These are phyloP conservation scores for Fusarium domesticum DNA, from an alignment of 2,329 filamentous ascomycete species.

Conservation along the genomic window DNA sequence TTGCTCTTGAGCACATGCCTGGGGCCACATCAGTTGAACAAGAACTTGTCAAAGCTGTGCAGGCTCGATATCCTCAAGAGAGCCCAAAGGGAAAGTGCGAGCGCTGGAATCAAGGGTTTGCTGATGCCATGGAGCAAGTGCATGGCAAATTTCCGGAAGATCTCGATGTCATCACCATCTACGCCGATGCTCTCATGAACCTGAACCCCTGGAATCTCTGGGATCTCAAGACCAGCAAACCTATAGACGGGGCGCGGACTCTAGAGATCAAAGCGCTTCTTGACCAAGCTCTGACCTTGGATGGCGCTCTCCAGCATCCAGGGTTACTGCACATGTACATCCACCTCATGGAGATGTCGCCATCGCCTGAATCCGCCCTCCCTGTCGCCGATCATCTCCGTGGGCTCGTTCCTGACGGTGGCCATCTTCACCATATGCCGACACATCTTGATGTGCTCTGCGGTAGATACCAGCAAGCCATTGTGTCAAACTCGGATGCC, in stretches of 20 bases:
- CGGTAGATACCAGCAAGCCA: slow-evolving; percentile 66
- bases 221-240: slow-evolving; percentile 36
- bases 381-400: slow-evolving; percentile 60
- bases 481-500: slow-evolving; percentile 64
- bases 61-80: slow-evolving; percentile 54
- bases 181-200: slow-evolving; percentile 47
- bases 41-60: slow-evolving; percentile 61
- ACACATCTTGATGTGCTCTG: slow-evolving; percentile 67
- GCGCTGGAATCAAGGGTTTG: slow-evolving; percentile 34
- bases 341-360: slow-evolving; percentile 75
- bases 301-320: slow-evolving; percentile 55
- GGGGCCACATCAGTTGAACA: slow-evolving; percentile 42
- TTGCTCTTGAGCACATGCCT: not conserved
- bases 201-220: slow-evolving; percentile 46
- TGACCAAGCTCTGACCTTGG: slow-evolving; percentile 45
- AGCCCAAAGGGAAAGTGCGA: slow-evolving; percentile 41
- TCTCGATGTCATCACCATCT: slow-evolving; percentile 37
- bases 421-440: slow-evolving; percentile 74
- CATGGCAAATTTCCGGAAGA: slow-evolving; percentile 39
- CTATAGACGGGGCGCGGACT: slow-evolving; percentile 25
- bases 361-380: slow-evolving; percentile 60
- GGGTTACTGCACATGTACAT: slow-evolving; percentile 74
- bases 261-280: slow-evolving; percentile 32
- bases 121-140: slow-evolving; percentile 40
- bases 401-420: slow-evolving; percentile 63